phyloP scores from a whole-genome alignment of 75 land plant genomes.

The Cupressus sempervirens region DNA sequence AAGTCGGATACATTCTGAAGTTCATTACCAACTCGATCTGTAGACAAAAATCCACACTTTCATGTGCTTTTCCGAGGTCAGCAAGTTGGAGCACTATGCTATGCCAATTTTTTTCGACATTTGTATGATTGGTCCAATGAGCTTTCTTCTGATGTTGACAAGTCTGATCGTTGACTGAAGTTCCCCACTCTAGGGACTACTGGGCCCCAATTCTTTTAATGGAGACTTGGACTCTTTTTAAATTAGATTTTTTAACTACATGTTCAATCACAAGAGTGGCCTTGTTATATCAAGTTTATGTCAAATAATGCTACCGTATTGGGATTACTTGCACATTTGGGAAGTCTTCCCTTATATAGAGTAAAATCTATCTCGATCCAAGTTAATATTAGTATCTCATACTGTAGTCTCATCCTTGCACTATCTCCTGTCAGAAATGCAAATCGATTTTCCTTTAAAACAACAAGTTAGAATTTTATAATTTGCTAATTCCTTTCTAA shows the following conservation, averaged over 20 bases:
- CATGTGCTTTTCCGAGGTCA: background rate
- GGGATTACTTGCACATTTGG: background rate
- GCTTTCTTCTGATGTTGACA: background rate
- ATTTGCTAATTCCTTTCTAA: background rate
- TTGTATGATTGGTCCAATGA: background rate
- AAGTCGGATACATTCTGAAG: background rate
- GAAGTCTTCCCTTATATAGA: background rate
- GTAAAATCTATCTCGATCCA: background rate
- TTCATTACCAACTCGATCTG: background rate
- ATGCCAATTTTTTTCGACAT: background rate
- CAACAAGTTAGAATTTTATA: background rate
- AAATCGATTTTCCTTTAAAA: background rate
- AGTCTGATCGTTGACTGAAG: background rate
- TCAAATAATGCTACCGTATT: background rate
- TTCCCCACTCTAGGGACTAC: background rate
- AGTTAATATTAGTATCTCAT: background rate
- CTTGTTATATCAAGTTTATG: background rate
- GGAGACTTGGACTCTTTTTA: background rate
- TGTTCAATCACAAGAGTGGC: background rate
- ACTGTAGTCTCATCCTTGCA: background rate
- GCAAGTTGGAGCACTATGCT: background rate
- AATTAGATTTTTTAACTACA: background rate
- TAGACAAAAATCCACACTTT: background rate
- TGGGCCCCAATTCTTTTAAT: background rate
- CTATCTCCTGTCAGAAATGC: background rate